Base-by-base conservation (phyloP, 495 filamentous ascomycete species). In the Trichoderma erinaceum region DNA sequence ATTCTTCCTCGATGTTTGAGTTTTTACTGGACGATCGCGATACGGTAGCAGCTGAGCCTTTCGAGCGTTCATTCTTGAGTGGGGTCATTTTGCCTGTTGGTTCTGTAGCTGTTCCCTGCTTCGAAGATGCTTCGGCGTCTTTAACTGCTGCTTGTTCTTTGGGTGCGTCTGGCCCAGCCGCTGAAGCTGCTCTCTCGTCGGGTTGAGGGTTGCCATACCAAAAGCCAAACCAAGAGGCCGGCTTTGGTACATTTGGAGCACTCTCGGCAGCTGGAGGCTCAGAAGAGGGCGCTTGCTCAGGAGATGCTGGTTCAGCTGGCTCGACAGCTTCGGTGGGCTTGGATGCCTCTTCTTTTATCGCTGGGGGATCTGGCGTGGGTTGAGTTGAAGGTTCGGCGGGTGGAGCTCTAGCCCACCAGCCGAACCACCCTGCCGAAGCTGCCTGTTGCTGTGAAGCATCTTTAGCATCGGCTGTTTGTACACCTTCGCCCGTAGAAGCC, bases 171-270 rank as follows among this genome's bases (percentile, higher is more conserved):
- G 64, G 56, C 48, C 72, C 68, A 25, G 66, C 65, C 23, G 77
- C 71, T 61, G 76, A 72, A 52, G 70, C 65, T 35, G 72, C 75
- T 38, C 25, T 76, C 79, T 1, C 75, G 70, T 43, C 75, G 71
- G 67, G 58, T 41, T 48, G 13, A 46, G 61, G 63, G 23, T 63
- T 29, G 15, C 76, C 70, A 44, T 75, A 74, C 85, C 85, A 87
- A 29, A 82, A 75, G 15, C 82, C 80, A 69, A 87, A 80, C 84
- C 84, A 86, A 25, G 78, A 84, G 29, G 78, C 70, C 41, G 82
- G 70, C 12, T 73, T 65, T 66, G 68, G 43, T n/a, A 69, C 46
- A 13, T 67, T 38, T 46, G 68, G 41, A 38, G 65, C 70, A 48
- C 69, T 64, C 67, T 75, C 66, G 16, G 65, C 27, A 12, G 38